Evolutionary conservation across 2,329 filamentous ascomycete species (phyloP).

Genomic region (Penicillium sp.): DNA sequence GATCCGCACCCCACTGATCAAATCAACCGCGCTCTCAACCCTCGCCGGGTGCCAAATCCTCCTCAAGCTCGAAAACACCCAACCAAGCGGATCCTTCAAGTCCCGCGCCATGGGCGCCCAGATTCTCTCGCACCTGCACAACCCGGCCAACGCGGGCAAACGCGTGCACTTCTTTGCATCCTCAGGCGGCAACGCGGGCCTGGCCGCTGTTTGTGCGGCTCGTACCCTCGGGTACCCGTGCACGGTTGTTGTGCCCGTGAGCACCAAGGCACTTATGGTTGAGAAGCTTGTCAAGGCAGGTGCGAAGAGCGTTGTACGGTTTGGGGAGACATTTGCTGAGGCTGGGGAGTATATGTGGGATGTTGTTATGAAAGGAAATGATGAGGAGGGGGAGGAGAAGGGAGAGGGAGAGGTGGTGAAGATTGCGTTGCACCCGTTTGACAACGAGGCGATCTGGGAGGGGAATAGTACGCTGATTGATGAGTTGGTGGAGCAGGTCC

Average conservation of each 20-base stretch:
- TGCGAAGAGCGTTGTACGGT: conserved; percentile 66
- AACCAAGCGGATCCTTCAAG: conserved; percentile 87
- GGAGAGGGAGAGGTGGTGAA: conserved; percentile 39
- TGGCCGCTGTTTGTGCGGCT: conserved; percentile 78
- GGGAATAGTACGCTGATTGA: conserved; percentile 52
- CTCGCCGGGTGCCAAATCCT: conserved; percentile 79
- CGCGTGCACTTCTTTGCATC: conserved; percentile 76
- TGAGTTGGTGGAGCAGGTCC: conserved; percentile 49
- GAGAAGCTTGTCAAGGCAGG: conserved; percentile 72
- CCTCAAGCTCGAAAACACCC: conserved; percentile 83
- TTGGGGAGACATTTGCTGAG: conserved; percentile 70
- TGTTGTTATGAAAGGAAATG: conserved; percentile 45
- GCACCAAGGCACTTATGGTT: conserved; percentile 72
- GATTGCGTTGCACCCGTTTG: conserved; percentile 51
- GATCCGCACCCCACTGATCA: conserved; percentile 73
- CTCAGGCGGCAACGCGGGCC: conserved; percentile 81
- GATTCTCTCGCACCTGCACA: conserved; percentile 59
- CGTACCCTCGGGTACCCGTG: conserved; percentile 65
- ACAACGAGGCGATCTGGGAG: conserved; percentile 52
- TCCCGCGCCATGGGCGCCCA: conserved; percentile 75
- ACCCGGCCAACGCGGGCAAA: conserved; percentile 46
- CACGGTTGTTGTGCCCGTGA: conserved; percentile 75
- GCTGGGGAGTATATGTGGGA: conserved; percentile 71
- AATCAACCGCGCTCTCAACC: conserved; percentile 69
- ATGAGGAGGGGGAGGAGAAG: conserved; percentile 26